Base-by-base conservation (phyloP, 306 rosid genomes). In the Abrus pulchellus region DNA sequence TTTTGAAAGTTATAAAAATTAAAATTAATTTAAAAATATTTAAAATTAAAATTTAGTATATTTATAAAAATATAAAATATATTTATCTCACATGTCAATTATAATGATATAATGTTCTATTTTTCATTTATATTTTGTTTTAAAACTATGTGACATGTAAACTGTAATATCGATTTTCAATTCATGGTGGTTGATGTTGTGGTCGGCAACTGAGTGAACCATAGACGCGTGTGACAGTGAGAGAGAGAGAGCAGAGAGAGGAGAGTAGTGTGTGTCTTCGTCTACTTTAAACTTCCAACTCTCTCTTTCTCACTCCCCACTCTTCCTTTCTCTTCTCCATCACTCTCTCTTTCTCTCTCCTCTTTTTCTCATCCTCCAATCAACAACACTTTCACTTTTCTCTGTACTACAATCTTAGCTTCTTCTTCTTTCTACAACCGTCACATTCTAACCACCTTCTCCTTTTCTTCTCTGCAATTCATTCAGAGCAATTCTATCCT, bases 151-250 rank as follows among this genome's bases (percentile, higher is more conserved):
- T 62, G 53, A 34, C 44, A 57, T 66, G 83, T 79, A 71, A 72
- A 53, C 65, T 55, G 80, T 75, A 45, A 75, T 63, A 32, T 75
- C 65, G 80, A 74, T 54, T 74, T 66, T 55, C 75, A 64, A 41
- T 74, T 45, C 69, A 64, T 64, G 47, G 34, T 55, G 20, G 77
- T 57, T 79, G 27, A 62, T 83, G 83, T 83, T 85, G 44, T 76
- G 89, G 90, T 89, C 91, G 93, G 95, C 91, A 88, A 79, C 63
- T 72, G 12, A 68, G 53, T 67, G 81, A 74, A 34, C 81, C 83
- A 12, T 68, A 56, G 84, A 69, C 83, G 83, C 84, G 82, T 77
- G 75, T 68, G 85, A 77, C 65, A 71, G 72, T 54, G 75, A 64
- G 52, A 50, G 53, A 53, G 45, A 47, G 13, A 57, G 5, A 38